Evolutionary conservation across 495 filamentous ascomycete genomes (phyloP), one percentile per base, ranked within the genome.

Genomic region (Aspergillus olivimuriae): DNA sequence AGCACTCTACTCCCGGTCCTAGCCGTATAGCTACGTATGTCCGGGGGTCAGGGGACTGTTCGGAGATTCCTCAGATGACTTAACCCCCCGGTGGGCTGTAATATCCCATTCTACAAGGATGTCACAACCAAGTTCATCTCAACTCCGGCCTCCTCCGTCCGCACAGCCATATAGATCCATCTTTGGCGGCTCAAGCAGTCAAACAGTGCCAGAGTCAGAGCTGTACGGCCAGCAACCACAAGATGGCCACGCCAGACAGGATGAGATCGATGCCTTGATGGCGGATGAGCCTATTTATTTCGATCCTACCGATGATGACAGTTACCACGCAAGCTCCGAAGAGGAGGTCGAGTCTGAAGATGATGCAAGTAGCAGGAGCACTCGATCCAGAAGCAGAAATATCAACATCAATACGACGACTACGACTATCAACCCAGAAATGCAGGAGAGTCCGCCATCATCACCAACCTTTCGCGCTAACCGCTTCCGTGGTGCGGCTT

Each of bases 401-500:
- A 32, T 17, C 14, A 39, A 28, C 21, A 36, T 14, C n/a, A 16
- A 11, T n/a, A n/a, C 19, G 17, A 21, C 23, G 14, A 21, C 37
- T 28, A 22, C 19, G 9, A 19, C 34, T n/a, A n/a, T n/a, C 11
- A 17, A 5, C 8, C 40, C 21, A 33, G 15, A 18, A 31, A 9
- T 23, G 14, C 26, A 24, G 4, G 30, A 38, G 12, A 41, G 43
- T 22, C 30, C 46, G 23, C 43, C 31, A 33, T 45, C 43, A 2
- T 46, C 46, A 11, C 53, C 56, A 24, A 38, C 48, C 31, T 51
- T 64, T 24, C 74, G 78, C 11, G 69, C 69, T 16, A 81, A 81
- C 48, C 63, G 69, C 41, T 81, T 66, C 36, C 31, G 44, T 5
- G 87, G 86, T 5, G 47, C 65, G 1, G 46, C 70, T 14, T 68